These are phyloP conservation scores for Crithidia expoeki DNA, from an alignment of 208 protist genomes.

Conservation along the genomic window DNA sequence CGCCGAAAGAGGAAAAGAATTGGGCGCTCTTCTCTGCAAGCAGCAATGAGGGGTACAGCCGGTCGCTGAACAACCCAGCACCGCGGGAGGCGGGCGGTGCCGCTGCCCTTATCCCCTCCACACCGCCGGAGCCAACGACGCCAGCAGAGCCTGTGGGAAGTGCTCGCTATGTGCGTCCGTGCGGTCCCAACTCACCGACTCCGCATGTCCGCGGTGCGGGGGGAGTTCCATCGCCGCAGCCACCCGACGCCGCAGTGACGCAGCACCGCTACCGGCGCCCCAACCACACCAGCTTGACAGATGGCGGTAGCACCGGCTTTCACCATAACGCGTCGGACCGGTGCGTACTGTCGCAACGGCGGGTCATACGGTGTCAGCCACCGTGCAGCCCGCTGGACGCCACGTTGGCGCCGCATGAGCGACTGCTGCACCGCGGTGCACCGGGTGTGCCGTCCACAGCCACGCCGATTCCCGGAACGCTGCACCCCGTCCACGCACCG, in stretches of 20 bases:
- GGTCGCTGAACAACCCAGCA: slow-evolving; percentile 3
- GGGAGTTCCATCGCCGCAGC: background rate
- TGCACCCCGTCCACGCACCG: background rate
- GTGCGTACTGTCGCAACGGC: slow-evolving; percentile 1
- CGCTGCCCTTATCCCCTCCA: background rate
- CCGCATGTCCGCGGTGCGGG: background rate
- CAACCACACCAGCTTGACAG: background rate
- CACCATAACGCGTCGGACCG: slow-evolving; percentile 7
- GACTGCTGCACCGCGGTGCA: background rate
- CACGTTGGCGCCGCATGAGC: slow-evolving; percentile 7
- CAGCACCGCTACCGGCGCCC: slow-evolving; percentile 11
- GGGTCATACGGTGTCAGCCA: background rate
- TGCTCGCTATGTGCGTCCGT: slow-evolving; percentile 1
- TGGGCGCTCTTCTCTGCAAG: background rate
- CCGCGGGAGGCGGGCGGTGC: background rate
- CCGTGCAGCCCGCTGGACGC: slow-evolving; percentile 9
- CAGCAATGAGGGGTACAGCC: background rate
- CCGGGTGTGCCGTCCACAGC: background rate
- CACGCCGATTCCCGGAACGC: background rate
- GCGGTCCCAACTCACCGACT: background rate
- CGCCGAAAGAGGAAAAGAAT: background rate
- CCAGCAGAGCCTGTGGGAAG: background rate
- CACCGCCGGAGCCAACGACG: background rate
- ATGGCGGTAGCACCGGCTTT: slow-evolving; percentile 6
- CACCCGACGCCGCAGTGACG: background rate